Conservation (phyloP, 208 protist genomes). For the Leishmania mexicana region DNA sequence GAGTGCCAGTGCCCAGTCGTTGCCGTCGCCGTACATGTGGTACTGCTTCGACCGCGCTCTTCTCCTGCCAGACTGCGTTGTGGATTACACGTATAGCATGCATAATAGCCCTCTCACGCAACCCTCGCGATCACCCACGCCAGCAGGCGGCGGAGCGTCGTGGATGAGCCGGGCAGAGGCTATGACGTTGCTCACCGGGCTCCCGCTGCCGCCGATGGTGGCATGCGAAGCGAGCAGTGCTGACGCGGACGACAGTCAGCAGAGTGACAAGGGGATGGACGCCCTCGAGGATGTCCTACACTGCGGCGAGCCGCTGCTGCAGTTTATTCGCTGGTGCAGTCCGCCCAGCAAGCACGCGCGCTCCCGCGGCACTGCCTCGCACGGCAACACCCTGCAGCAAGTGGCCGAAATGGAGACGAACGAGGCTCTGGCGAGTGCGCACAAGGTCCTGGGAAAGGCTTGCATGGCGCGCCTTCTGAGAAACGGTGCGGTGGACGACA, state of each 20-base stretch:
- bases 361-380: neutral
- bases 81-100: conserved; percentile 83
- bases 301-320: conserved; percentile 24
- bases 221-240: neutral
- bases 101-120: neutral
- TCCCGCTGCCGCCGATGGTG: neutral
- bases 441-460: conserved; percentile 14
- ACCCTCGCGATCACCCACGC: conserved; percentile 2
- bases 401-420: conserved; percentile 52
- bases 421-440: conserved; percentile 29
- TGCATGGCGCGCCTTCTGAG: neutral
- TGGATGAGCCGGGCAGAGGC: neutral
- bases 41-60: conserved; percentile 85
- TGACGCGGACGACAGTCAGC: neutral
- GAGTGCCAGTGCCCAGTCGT: conserved; percentile 13
- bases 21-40: conserved; percentile 62
- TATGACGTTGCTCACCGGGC: conserved; percentile 1
- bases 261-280: neutral
- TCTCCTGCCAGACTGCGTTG: conserved; percentile 84
- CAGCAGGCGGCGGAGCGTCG: neutral
- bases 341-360: neutral
- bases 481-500: neutral
- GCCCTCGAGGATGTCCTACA: conserved; percentile 25
- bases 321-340: conserved; percentile 29
- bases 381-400: conserved; percentile 38